Percentiles rank a stretch among this genome's conserved stretches.
Conservation (phyloP, 192 early-diverging fungal genomes). For the Coemansia sp. region DNA sequence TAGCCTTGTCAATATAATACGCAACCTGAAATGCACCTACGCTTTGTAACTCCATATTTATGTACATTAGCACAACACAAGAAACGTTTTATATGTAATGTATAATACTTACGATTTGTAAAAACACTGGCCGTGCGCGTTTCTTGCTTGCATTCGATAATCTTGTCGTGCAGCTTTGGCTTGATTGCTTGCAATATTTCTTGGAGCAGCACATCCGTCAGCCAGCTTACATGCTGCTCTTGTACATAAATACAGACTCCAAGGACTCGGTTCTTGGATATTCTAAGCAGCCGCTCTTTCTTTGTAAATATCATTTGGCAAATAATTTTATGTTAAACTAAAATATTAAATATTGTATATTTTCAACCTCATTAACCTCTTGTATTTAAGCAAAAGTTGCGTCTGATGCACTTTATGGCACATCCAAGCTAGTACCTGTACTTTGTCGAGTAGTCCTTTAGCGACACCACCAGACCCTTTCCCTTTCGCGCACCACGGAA, state of each 20-base stretch:
- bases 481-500: conserved; percentile 95
- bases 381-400: not conserved
- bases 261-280: conserved; percentile 18
- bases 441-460: conserved; percentile 97
- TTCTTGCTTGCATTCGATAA: conserved; percentile 20
- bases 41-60: not conserved
- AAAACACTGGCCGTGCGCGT: conserved; percentile 20
- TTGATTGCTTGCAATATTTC: conserved; percentile 44
- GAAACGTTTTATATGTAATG: not conserved
- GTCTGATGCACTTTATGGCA: conserved; percentile 14
- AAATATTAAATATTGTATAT: not conserved
- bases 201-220: conserved; percentile 44
- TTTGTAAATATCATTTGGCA: conserved; percentile 36
- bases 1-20: conserved; percentile 33
- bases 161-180: conserved; percentile 25
- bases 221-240: conserved; percentile 38
- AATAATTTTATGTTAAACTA: not conserved
- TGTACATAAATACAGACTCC: conserved; percentile 38
- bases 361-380: not conserved
- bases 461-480: conserved; percentile 93
- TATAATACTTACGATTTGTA: conserved; percentile 27
- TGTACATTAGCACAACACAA: no score
- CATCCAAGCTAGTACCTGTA: conserved; percentile 80
- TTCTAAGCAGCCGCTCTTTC: conserved; percentile 39
- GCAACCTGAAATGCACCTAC: conserved; percentile 45